Evolutionary conservation across 2,329 filamentous ascomycete genomes (phyloP), one percentile per base, ranked within the genome.

Genomic region (Nannizziopsis arthrosporioides): DNA sequence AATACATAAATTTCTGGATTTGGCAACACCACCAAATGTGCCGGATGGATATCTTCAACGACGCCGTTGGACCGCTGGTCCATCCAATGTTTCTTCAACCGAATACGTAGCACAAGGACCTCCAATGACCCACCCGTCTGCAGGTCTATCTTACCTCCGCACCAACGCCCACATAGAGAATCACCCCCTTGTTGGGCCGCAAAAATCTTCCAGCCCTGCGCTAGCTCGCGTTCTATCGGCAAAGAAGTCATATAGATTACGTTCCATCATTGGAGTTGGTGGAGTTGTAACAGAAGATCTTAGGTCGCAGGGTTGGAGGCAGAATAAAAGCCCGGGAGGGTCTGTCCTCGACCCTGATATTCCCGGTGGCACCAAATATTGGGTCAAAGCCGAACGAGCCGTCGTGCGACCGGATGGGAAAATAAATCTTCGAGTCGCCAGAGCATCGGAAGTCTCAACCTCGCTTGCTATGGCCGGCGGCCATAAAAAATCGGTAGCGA

Each of bases 81-180:
- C 56, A 36, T 63, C 57, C 41, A 64, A 62, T 41, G 52, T 65
- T 41, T 61, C 60, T 19, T 63, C 70, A 6, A 51, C 64, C 8
- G 66, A 68, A 49, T 75, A 74, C 55, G 65, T 65, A 31, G 57
- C 61, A 30, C 61, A 61, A 22, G 74, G 73, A 2, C 76, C 76
- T 15, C 76, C 77, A 1, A 73, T 73, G 50, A 82, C 80, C 6
- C 80, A 84, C 61, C 80, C 80, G 2, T 80, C 76, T 3, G 80
- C 76, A 3, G 80, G 80, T 53, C 67, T 84, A 4, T 74, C 75
- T 11, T 82, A 84, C 59, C 65, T 76, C 2, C 73, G 76, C 42
- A 75, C 74, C 10, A 68, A 71, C 47, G 67, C 74, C 17, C 67
- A 74, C 56, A 63, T 78, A 39, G 66, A 72, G 55, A 82, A 82